These are phyloP conservation scores for Paraphoma sp. DNA, from an alignment of 2,329 filamentous ascomycete species.

Conservation along the genomic window DNA sequence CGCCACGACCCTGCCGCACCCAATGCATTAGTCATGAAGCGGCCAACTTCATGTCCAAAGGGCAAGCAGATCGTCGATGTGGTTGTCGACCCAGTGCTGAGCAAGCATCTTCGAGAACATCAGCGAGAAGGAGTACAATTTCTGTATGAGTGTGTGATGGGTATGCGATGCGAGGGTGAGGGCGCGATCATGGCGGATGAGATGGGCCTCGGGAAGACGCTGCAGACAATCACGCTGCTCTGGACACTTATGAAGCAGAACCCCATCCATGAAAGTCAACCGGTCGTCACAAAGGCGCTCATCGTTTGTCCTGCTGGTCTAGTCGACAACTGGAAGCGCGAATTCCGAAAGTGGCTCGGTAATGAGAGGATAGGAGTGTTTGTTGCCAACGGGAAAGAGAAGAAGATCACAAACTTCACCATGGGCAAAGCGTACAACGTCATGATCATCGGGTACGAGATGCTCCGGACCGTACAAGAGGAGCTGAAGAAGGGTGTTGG, in stretches of 20 bases:
- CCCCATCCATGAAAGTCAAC: slow-evolving; percentile 64
- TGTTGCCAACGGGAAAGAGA: slow-evolving; percentile 64
- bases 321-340: slow-evolving; percentile 75
- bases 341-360: slow-evolving; percentile 77
- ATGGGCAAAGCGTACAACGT: slow-evolving; percentile 71
- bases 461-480: slow-evolving; percentile 69
- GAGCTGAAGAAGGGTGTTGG: slow-evolving; percentile 67
- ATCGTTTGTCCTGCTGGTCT: slow-evolving; percentile 76
- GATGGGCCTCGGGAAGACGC: slow-evolving; percentile 77
- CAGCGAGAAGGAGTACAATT: slow-evolving; percentile 74
- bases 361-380: slow-evolving; percentile 74
- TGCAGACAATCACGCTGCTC: slow-evolving; percentile 73
- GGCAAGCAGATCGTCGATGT: slow-evolving; percentile 75
- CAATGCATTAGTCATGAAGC: slow-evolving; percentile 71
- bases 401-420: slow-evolving; percentile 71
- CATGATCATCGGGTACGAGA: slow-evolving; percentile 78
- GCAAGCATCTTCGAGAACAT: slow-evolving; percentile 69
- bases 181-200: slow-evolving; percentile 77
- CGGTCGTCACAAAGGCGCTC: slow-evolving; percentile 72
- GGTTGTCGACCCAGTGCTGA: slow-evolving; percentile 71
- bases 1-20: slow-evolving; percentile 68
- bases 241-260: slow-evolving; percentile 79
- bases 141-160: slow-evolving; percentile 79
- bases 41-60: slow-evolving; percentile 61
- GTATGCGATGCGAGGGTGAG: slow-evolving; percentile 69